Conservation (phyloP, 345 rosid species). For the Arabidopsis arenosa region DNA sequence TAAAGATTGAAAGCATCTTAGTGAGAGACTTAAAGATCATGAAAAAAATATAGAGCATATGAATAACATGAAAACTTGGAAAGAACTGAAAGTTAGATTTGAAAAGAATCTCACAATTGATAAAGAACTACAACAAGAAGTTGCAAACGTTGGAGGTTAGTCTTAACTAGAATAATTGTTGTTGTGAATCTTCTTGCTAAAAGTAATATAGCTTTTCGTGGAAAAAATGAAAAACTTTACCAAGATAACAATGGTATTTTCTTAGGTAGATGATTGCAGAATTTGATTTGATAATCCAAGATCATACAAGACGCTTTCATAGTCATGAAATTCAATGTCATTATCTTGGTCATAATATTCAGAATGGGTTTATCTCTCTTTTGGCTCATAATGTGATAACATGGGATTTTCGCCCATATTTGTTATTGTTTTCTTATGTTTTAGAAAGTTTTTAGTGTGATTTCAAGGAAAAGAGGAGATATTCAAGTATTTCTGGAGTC, state of each 20-base stretch:
- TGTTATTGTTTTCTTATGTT: too few relatives aligned
- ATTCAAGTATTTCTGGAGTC: too few relatives aligned
- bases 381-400: too few relatives aligned
- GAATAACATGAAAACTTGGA: background rate
- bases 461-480: too few relatives aligned
- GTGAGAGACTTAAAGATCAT: background rate
- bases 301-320: background rate
- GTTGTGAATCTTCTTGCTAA: background rate
- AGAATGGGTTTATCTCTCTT: too few relatives aligned
- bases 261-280: background rate
- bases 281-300: slow-evolving; percentile 3
- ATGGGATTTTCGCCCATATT: too few relatives aligned
- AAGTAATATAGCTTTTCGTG: background rate
- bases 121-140: background rate
- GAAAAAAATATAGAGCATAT: background rate
- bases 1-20: background rate
- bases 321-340: background rate
- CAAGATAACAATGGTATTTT: background rate
- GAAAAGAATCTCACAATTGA: background rate
- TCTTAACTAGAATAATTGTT: background rate
- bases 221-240: background rate
- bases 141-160: background rate
- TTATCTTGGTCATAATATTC: too few relatives aligned
- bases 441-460: too few relatives aligned
- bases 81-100: background rate